Percentiles rank a stretch among this genome's conserved stretches.
These are phyloP conservation scores for Chaetomium olivaceum DNA, from an alignment of 2,329 filamentous ascomycete species.

Conservation along the genomic window DNA sequence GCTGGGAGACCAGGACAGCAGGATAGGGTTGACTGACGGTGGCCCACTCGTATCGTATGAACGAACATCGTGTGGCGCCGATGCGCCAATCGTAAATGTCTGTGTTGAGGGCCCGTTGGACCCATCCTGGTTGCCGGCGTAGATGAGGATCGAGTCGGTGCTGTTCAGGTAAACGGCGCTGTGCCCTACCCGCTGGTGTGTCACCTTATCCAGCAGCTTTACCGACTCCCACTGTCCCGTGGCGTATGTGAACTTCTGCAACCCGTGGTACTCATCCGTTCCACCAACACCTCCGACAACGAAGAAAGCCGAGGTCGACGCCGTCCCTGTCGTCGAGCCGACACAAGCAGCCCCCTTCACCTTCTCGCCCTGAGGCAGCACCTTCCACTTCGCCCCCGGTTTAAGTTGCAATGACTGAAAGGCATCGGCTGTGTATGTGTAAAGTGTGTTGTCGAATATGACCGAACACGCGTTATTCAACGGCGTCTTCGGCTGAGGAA, in stretches of 20 bases:
- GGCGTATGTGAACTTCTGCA: constrained; percentile 67
- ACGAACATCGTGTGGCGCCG: constrained; percentile 62
- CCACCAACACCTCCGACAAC: constrained; percentile 72
- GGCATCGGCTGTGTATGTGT: constrained; percentile 73
- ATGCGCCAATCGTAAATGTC: constrained; percentile 72
- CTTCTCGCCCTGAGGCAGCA: constrained; percentile 63
- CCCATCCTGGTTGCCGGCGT: constrained; percentile 71
- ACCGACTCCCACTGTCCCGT: constrained; percentile 56
- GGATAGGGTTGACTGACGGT: constrained; percentile 66
- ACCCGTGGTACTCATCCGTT: constrained; percentile 63
- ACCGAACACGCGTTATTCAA: constrained; percentile 79
- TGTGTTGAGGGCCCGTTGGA: constrained; percentile 61
- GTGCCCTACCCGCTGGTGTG: constrained; percentile 72
- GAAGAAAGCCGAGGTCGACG: constrained; percentile 66
- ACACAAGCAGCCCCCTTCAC: constrained; percentile 80
- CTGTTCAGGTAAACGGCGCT: constrained; percentile 72
- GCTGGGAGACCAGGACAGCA: constrained; percentile 72
- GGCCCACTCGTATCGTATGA: constrained; percentile 61
- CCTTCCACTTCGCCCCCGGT: constrained; percentile 70
- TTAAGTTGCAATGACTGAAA: constrained; percentile 74
- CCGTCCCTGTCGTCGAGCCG: constrained; percentile 62
- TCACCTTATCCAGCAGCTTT: constrained; percentile 48
- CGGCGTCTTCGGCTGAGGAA: constrained; percentile 68
- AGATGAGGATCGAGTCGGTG: constrained; percentile 73
- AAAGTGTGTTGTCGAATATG: constrained; percentile 78